Conservation (phyloP, 2,329 filamentous ascomycete genomes). For the Fusarium anguioides region DNA sequence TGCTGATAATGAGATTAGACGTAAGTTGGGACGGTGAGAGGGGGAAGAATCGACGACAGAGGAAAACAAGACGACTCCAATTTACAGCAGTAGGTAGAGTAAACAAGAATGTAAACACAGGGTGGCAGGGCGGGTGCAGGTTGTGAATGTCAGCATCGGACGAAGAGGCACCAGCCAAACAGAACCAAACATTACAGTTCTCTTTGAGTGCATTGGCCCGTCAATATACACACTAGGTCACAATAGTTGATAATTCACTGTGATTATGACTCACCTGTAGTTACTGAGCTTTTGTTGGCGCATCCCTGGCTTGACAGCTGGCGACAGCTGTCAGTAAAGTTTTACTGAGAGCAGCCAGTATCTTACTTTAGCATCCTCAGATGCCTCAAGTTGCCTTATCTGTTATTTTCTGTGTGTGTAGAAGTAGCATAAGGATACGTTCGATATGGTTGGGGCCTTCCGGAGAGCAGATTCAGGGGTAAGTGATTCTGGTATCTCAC, state of each 20-base stretch:
- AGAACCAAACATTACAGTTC: background rate
- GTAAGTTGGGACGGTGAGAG: background rate
- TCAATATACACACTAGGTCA: background rate
- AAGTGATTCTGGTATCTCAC: background rate
- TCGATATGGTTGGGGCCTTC: background rate
- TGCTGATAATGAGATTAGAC: slow-evolving; percentile 1
- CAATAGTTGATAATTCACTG: background rate
- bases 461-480: background rate
- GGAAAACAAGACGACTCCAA: background rate
- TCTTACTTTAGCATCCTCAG: background rate
- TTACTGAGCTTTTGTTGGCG: background rate
- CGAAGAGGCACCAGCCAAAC: slow-evolving; percentile 19
- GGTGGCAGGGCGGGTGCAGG: background rate
- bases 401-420: too few relatives aligned
- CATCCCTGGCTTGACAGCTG: slow-evolving; percentile 2
- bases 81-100: background rate
- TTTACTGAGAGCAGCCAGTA: background rate
- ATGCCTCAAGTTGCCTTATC: too few relatives aligned
- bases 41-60: background rate
- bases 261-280: background rate
- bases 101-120: background rate
- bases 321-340: background rate
- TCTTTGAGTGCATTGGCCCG: background rate
- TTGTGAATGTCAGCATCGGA: slow-evolving; percentile 4
- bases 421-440: too few relatives aligned